A percentile compares a stretch with the other conserved stretches of the same genome.
Conservation (phyloP, 495 filamentous ascomycete genomes). For the Tuber magnatum region DNA sequence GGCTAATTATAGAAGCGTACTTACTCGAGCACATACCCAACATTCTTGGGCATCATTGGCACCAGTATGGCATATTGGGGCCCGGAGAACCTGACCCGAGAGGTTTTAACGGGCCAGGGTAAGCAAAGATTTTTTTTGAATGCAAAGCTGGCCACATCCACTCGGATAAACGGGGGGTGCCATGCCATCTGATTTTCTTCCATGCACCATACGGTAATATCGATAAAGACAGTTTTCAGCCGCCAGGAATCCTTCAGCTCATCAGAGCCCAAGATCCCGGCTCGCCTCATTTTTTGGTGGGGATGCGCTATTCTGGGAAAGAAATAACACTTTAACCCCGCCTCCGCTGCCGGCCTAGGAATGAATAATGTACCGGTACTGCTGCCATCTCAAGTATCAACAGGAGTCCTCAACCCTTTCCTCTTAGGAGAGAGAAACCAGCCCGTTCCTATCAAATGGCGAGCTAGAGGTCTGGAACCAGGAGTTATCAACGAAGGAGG, state of each 20-base stretch:
- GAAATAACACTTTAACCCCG: neutral
- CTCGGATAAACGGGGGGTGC: neutral
- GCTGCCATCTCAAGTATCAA: neutral
- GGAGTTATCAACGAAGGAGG: neutral
- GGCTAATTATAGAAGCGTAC: neutral
- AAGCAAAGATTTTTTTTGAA: neutral
- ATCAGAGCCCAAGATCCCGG: neutral
- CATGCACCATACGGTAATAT: neutral
- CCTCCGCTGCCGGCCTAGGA: neutral
- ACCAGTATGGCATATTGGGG: neutral
- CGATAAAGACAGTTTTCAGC: neutral
- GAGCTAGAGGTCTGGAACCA: neutral
- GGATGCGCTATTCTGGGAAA: neutral
- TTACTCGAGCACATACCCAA: neutral
- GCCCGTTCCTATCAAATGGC: neutral
- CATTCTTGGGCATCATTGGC: neutral
- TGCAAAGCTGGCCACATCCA: neutral
- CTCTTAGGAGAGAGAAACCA: neutral
- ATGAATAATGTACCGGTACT: neutral
- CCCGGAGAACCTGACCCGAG: neutral
- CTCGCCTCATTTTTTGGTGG: neutral
- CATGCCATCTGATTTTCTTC: neutral
- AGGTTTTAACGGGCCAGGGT: neutral
- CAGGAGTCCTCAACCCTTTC: neutral
- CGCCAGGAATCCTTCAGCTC: neutral